Evolutionary conservation across 768 basidiomycete species (phyloP), one percentile per base, ranked within the genome.

Genomic region (Macrocybe gigantea): DNA sequence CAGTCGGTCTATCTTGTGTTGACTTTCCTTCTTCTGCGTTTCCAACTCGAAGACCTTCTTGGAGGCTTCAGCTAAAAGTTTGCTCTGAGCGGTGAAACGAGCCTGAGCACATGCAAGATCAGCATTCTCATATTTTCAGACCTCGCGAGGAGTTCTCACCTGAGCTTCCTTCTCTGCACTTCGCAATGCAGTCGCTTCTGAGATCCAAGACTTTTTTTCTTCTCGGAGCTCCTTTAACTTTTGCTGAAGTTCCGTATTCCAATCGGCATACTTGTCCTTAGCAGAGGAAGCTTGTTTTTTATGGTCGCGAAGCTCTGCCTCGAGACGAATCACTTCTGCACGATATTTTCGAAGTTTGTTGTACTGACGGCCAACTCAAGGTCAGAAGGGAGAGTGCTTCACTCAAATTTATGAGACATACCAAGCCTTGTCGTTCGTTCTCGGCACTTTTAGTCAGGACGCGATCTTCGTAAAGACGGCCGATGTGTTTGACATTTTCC

Each of bases 291-390:
- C 83, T 54, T 88, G 85, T 33, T 76, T 73, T 50, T 83, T 87
- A 52, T 91, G 81, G 39, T 85, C 82, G 40, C 75, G 80, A 32
- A 93, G 71, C 51, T 90, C 83, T 33, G 67, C 73, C 52, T 88
- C 82, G 7, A 93, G 73, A 14, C 69, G 70, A 11, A 75, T 73
- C 22, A 91, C 84, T 59, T 84, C 79, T 1, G 74, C 65, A 44
- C 83, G 82, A 61, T 88, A 88, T 52, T 85, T 86, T 46, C 85
- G 83, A 45, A 92, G 66, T 58, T 86, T 88, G 64, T 91, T 90
- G 59, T 85, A 88, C 89, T 92, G 59, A 31, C 31, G 30, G 22
- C 39, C 22, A 29, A 44, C 13, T 31, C 5, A 38, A 32, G 10
- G 9, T 41, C 44, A 36, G 49, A 1, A 36, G 11, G 31, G 14